Evolutionary conservation across 352 stramenopile species (phyloP), one percentile per base, ranked within the genome.

Genomic region (Phytopythium boreale): DNA sequence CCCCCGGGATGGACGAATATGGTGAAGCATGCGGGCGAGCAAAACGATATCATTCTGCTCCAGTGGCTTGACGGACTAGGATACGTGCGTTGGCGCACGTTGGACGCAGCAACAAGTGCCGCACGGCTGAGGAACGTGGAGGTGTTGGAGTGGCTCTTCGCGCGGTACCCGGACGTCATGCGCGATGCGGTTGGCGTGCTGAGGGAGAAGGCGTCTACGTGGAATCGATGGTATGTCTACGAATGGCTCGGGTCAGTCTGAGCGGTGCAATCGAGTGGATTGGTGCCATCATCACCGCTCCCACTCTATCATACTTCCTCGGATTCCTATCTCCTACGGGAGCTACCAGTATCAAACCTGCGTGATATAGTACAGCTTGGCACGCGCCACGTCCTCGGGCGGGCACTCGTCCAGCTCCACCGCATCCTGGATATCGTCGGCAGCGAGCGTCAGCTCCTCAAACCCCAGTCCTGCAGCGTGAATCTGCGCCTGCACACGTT

Each of bases 331-430:
- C n/a, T n/a, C n/a, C n/a, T n/a, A n/a, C n/a, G n/a, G n/a, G n/a
- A n/a, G n/a, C n/a, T n/a, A n/a, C n/a, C n/a, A n/a, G n/a, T 24
- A 27, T 61, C 69, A 71, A 9, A 52, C 14, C 36, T 63, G 70
- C 22, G 65, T 82, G 69, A 89, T 79, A 69, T 75, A 76, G 69
- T 91, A 91, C 67, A 91, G 63, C 44, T 69, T 80, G 20, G 82
- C 80, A 36, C 74, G 69, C 61, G 75, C 64, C 20, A 82, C 73
- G 64, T 91, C 78, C 37, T 91, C 80, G 4, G 77, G 53, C 26
- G 79, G 79, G 44, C 82, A 82, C 50, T 91, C 82, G 24, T 88
- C 70, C 11, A 79, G 66, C 56, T 77, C 72, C 0, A 56, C 36
- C 2, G 58, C 62, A 43, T 62, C 71, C 36, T 68, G 50, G 1